Evolutionary conservation across 257 asterid genomes (phyloP).

Genomic region (Lantana camara): DNA sequence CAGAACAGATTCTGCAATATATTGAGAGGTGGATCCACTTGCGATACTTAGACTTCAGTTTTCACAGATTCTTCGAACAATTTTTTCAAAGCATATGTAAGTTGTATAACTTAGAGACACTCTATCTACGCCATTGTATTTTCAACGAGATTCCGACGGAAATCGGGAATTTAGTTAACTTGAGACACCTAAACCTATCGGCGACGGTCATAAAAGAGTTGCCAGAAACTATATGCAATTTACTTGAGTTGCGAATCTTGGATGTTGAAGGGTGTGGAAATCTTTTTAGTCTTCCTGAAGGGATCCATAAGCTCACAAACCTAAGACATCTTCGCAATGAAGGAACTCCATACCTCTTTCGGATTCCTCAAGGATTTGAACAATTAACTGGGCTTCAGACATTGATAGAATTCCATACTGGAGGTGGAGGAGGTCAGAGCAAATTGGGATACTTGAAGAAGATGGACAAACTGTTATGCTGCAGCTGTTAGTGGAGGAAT

Average conservation of each 20-base stretch:
- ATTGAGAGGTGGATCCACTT: too few relatives aligned
- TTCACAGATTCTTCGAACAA: neutral
- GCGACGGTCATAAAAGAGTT: neutral
- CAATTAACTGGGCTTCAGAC: slow-evolving; percentile 20
- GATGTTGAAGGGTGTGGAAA: neutral
- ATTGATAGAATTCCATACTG: neutral
- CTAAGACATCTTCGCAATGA: slow-evolving; percentile 13
- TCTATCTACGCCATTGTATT: neutral
- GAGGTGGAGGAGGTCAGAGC: neutral
- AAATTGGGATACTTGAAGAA: slow-evolving; percentile 23
- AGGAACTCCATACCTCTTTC: neutral
- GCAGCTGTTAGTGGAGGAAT: too few relatives aligned
- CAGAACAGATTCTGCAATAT: too few relatives aligned
- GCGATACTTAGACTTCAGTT: slow-evolving; percentile 25
- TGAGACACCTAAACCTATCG: slow-evolving; percentile 5
- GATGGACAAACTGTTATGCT: neutral
- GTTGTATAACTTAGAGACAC: too few relatives aligned
- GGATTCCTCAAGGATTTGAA: slow-evolving; percentile 8
- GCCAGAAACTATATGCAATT: too few relatives aligned
- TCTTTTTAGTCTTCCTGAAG: slow-evolving; percentile 24
- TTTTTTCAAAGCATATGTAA: neutral
- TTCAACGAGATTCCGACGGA: neutral
- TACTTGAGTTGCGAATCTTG: slow-evolving; percentile 30
- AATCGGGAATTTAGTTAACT: slow-evolving; percentile 13
- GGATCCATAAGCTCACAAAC: slow-evolving; percentile 20